Base-by-base conservation (phyloP, 129 eudicot species). In the Rutidosis leptorrhynchoides region DNA sequence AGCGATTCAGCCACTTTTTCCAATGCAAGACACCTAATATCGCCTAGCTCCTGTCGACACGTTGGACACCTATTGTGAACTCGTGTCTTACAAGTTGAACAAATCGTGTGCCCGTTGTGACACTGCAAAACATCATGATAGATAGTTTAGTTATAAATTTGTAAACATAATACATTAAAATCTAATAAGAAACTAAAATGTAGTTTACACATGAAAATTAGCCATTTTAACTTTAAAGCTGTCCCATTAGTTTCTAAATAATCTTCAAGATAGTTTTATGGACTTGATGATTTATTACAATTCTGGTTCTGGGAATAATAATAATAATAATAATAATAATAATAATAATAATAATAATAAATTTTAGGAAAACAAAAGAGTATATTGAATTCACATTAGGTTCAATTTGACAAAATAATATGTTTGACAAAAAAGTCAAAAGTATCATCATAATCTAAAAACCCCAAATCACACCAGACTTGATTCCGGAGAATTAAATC, bases 41-140 rank as follows among this genome's bases (percentile, higher is more conserved):
- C 65, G 6, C 65, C 65, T 29, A 60, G 25, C 45, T 60, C 65
- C 20, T 60, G 65, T 3, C 65, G 25, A 6, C 65, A 60, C n/a
- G 65, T 60, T 60, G 65, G 65, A n/a, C 65, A 60, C 45, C 65
- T 30, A 3, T 30, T 60, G 43, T 60, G 46, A 30, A 60, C 65
- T 14, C 65, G 65, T 9, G 65, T 60, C 45, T 60, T 60, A 28
- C 65, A 60, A 6, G 65, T 60, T 16, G 65, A 60, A 12, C 65
- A 60, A 29, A 60, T 17, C 20, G 65, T 60, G 65, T 60, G 65
- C 24, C 65, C 65, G 25, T 60, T 60, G 46, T 30, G 84, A 68
- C 88, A 83, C 88, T 83, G 80, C 63, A 56, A 14, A 49, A 57
- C 25, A 19, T 30, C 23, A 42, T 2, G 60, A 58, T 2, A 15